Percentiles rank a stretch among this genome's conserved stretches.
These are phyloP conservation scores for Tardiomyces depauwii DNA, from an alignment of 1,139 yeast species.

Conservation along the genomic window DNA sequence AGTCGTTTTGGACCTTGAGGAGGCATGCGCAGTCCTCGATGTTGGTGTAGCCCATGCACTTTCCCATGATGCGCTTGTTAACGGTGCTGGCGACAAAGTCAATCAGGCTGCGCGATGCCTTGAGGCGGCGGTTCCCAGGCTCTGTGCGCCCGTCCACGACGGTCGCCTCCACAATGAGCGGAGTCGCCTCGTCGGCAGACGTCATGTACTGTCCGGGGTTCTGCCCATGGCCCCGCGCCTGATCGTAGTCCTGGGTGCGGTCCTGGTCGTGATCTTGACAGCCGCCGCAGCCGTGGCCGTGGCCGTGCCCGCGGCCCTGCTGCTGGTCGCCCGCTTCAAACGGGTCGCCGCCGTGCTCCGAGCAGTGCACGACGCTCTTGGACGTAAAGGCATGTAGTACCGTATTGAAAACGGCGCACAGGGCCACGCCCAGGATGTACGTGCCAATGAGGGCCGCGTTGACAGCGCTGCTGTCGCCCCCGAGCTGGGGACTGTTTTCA, in stretches of 20 bases:
- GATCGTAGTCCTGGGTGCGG: constrained; percentile 8
- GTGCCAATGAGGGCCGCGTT: constrained; percentile 37
- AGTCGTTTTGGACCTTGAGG: neutral
- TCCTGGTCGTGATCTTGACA: constrained; percentile 12
- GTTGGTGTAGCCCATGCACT: constrained; percentile 44
- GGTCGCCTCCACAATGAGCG: constrained; percentile 8
- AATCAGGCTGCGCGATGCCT: neutral
- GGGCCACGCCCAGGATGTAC: constrained; percentile 45
- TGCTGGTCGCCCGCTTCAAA: constrained; percentile 1
- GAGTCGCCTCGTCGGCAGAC: constrained; percentile 17
- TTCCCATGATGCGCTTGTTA: constrained; percentile 25
- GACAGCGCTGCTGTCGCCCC: constrained; percentile 15
- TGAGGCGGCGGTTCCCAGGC: neutral
- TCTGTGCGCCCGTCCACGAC: no score
- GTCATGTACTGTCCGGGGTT: no score
- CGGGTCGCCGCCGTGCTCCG: constrained; percentile 34
- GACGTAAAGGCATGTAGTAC: constrained; percentile 65
- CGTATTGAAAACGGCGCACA: constrained; percentile 51
- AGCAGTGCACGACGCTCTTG: constrained; percentile 79
- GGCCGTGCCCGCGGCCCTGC: constrained; percentile 9
- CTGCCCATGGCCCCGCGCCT: constrained; percentile 15
- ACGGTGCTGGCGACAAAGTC: neutral
- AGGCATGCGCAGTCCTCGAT: constrained; percentile 25
- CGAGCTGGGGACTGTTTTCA: constrained; percentile 20
- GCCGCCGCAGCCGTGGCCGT: constrained; percentile 11